Conservation (phyloP, 148 eudicot species). For the Rhododendron simsii region DNA sequence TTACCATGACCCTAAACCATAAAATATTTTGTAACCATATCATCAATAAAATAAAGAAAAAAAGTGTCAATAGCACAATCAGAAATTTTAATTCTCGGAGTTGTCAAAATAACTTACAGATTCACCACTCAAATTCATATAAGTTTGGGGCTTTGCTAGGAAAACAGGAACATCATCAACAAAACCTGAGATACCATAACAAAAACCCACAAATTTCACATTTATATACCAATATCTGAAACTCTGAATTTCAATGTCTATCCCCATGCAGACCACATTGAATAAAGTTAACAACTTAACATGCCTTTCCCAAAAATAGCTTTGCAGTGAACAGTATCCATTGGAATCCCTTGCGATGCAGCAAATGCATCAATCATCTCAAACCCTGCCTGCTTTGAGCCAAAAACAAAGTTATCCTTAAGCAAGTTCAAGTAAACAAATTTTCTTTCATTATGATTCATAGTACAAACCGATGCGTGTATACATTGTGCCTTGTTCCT, state of each 20-base stretch:
- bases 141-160: constrained; percentile 86
- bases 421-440: constrained; percentile 2
- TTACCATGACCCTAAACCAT: neutral
- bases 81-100: neutral
- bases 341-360: constrained; percentile 50
- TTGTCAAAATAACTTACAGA: constrained; percentile 45
- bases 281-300: neutral
- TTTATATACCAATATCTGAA: neutral
- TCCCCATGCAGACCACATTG: neutral
- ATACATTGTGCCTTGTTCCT: constrained; percentile 84
- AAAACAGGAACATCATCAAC: constrained; percentile 62
- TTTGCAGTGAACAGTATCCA: constrained; percentile 67
- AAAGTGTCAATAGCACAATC: neutral
- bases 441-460: neutral
- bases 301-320: constrained; percentile 84
- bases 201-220: neutral
- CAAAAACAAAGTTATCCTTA: neutral
- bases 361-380: constrained; percentile 78
- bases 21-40: neutral
- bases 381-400: constrained; percentile 51
- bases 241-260: neutral
- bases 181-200: constrained; percentile 40
- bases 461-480: neutral
- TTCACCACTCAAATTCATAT: constrained; percentile 88
- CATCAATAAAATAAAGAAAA: neutral